Evolutionary conservation across 805 yeast genomes (phyloP).

Genomic region (Lachancea thermotolerans): DNA sequence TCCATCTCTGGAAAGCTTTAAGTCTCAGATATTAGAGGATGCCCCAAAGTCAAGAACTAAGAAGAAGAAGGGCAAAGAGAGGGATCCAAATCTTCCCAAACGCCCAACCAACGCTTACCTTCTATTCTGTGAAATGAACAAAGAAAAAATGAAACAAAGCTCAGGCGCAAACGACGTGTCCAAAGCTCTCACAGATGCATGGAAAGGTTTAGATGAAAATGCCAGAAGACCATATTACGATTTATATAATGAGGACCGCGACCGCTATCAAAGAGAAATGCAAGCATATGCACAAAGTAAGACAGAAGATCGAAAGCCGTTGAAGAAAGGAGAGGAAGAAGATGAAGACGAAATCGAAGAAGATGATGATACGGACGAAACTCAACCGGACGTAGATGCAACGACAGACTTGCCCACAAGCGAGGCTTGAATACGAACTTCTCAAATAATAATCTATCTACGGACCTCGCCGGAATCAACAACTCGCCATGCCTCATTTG

Average conservation of each 20-base stretch:
- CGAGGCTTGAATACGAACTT: neutral
- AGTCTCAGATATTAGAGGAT: conserved; percentile 17
- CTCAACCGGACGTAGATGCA: conserved; percentile 10
- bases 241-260: conserved; percentile 70
- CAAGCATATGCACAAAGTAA: conserved; percentile 36
- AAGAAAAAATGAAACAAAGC: conserved; percentile 58
- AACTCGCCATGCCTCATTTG: neutral
- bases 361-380: conserved; percentile 12
- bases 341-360: conserved; percentile 20
- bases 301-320: conserved; percentile 13
- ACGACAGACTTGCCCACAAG: conserved; percentile 8
- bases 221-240: conserved; percentile 68
- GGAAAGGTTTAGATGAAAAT: conserved; percentile 69
- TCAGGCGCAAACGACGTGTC: conserved; percentile 62
- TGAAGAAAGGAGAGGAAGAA: conserved; percentile 15
- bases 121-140: conserved; percentile 79
- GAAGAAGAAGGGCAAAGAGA: conserved; percentile 36
- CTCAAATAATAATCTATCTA: neutral
- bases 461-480: neutral
- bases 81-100: conserved; percentile 83
- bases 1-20: conserved; percentile 27
- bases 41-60: conserved; percentile 26
- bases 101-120: conserved; percentile 88
- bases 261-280: conserved; percentile 70
- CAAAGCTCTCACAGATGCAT: conserved; percentile 72